These are phyloP conservation scores for Populus hybrid DNA, from an alignment of 441 rosid species.

Conservation along the genomic window DNA sequence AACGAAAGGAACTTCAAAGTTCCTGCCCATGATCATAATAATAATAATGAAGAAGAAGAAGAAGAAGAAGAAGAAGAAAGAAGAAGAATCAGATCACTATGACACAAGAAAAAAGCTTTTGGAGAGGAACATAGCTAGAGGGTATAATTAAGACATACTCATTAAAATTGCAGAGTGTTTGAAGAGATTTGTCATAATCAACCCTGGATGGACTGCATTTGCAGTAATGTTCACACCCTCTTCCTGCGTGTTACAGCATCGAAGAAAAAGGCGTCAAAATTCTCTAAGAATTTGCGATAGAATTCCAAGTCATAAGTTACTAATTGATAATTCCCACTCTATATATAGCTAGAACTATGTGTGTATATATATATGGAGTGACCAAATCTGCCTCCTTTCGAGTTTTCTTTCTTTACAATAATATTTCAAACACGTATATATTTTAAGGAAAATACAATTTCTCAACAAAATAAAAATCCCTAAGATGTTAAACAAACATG, in stretches of 20 bases:
- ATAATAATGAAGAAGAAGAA: background rate
- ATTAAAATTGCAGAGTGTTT: slow-evolving; percentile 42
- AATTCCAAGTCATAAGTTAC: too few species aligned
- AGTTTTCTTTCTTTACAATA: too few species aligned
- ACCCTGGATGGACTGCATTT: slow-evolving; percentile 87
- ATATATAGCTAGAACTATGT: too few species aligned
- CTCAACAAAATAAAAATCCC: too few species aligned
- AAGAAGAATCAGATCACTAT: background rate
- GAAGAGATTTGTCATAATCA: slow-evolving; percentile 79
- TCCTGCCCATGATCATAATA: slow-evolving; percentile 33
- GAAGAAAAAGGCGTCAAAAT: background rate
- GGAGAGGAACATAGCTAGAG: too few species aligned
- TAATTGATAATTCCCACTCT: too few species aligned
- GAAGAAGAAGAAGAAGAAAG: background rate
- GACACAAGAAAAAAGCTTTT: background rate
- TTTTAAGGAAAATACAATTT: too few species aligned
- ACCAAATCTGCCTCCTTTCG: too few species aligned
- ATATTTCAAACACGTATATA: too few species aligned
- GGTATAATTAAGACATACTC: slow-evolving; percentile 35
- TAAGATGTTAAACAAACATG: too few species aligned
- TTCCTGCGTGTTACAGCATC: slow-evolving; percentile 35
- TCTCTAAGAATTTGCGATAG: background rate
- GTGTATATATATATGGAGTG: too few species aligned
- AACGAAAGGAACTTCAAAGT: slow-evolving; percentile 51
- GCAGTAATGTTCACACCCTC: slow-evolving; percentile 75